phyloP scores from a whole-genome alignment of 352 stramenopile genomes.

The Globisporangium viniferum region DNA sequence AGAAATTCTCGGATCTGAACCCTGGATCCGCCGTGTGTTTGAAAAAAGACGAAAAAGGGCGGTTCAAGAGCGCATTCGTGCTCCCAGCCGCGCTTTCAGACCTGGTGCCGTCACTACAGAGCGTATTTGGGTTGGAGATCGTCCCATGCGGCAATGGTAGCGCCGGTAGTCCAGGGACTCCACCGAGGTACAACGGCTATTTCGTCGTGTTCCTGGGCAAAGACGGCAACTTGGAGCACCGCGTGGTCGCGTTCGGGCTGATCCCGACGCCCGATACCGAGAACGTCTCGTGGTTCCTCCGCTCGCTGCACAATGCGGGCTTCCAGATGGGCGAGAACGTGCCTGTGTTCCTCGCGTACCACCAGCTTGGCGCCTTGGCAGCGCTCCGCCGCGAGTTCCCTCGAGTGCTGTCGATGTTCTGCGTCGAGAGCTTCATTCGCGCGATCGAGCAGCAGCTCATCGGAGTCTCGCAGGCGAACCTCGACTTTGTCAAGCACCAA shows the following conservation, averaged over 20 bases:
- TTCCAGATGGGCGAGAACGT: constrained; percentile 39
- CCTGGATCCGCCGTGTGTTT: constrained; percentile 56
- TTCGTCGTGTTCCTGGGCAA: constrained; percentile 58
- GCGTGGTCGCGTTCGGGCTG: constrained; percentile 66
- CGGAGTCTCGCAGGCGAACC: constrained; percentile 56
- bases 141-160: constrained; percentile 56
- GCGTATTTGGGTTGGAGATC: constrained; percentile 71
- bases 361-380: constrained; percentile 53
- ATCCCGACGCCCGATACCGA: constrained; percentile 62
- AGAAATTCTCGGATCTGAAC: constrained; percentile 74
- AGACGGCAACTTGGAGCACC: constrained; percentile 68
- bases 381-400: constrained; percentile 49
- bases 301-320: constrained; percentile 45
- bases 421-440: constrained; percentile 59
- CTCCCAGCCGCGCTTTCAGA: constrained; percentile 57
- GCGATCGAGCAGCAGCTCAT: constrained; percentile 61
- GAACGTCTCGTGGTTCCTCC: constrained; percentile 76
- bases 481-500: constrained; percentile 53
- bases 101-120: constrained; percentile 51
- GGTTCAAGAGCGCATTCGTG: constrained; percentile 72
- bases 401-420: constrained; percentile 70
- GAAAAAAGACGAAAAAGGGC: constrained; percentile 53
- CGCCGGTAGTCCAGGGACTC: neutral
- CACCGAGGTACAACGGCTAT: constrained; percentile 46
- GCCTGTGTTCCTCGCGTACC: constrained; percentile 60